These are phyloP conservation scores for Didymella segeticola DNA, from an alignment of 2,329 filamentous ascomycete species.

Conservation along the genomic window DNA sequence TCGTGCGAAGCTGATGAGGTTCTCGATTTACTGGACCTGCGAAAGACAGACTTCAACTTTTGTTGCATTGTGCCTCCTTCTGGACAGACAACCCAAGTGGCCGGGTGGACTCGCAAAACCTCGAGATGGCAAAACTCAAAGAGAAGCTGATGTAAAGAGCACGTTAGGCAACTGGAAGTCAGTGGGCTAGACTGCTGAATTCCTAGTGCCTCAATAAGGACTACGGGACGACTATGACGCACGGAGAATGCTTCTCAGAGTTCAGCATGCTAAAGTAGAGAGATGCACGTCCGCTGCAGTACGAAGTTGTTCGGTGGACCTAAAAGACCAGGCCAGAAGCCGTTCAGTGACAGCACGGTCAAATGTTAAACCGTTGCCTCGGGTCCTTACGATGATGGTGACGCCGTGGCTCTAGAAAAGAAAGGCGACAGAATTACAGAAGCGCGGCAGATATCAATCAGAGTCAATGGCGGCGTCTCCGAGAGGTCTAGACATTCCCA, in stretches of 20 bases:
- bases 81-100: background rate
- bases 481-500: background rate
- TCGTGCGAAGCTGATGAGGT: background rate
- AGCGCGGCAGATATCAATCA: background rate
- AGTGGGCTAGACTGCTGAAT: background rate
- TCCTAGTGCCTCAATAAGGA: background rate
- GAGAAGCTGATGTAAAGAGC: background rate
- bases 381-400: slow-evolving; percentile 9
- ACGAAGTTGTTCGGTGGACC: slow-evolving; percentile 1
- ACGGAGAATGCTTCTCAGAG: background rate
- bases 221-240: slow-evolving; percentile 8
- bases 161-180: background rate
- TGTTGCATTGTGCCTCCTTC: slow-evolving; percentile 8
- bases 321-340: slow-evolving; percentile 18
- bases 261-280: background rate
- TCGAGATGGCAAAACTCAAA: background rate
- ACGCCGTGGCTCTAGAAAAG: slow-evolving; percentile 5
- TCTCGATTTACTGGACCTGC: slow-evolving; percentile 10
- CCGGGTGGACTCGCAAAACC: background rate
- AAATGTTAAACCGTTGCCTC: background rate
- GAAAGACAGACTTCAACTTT: slow-evolving; percentile 18
- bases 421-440: background rate
- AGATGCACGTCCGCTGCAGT: slow-evolving; percentile 2
- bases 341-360: slow-evolving; percentile 8
- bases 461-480: slow-evolving; percentile 2